A percentile compares a stretch with the other conserved stretches of the same genome.
Evolutionary conservation across 345 rosid species (phyloP).

Genomic region (Murraya paniculata): DNA sequence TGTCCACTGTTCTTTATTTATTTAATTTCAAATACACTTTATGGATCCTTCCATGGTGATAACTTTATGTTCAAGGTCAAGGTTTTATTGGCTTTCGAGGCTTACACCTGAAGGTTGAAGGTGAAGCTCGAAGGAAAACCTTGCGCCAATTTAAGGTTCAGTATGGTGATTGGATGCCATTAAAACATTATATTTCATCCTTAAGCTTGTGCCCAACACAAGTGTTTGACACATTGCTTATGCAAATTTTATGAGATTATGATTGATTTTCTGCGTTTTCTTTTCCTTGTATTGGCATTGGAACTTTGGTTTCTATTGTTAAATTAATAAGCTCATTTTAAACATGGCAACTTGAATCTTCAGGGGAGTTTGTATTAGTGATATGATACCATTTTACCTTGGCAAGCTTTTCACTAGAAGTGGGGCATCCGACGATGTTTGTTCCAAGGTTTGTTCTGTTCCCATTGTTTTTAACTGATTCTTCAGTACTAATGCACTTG

Average conservation of each 20-base stretch:
- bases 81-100: not conserved
- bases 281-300: not conserved
- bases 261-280: not conserved
- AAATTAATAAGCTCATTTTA: constrained; percentile 11
- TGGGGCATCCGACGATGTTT: constrained; percentile 73
- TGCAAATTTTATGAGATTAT: not conserved
- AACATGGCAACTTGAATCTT: constrained; percentile 17
- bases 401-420: constrained; percentile 72
- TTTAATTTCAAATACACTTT: not conserved
- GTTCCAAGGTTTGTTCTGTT: constrained; percentile 61
- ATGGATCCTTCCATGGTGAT: constrained; percentile 7
- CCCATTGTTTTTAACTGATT: constrained; percentile 14
- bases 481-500: constrained; percentile 4
- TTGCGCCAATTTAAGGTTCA: not conserved
- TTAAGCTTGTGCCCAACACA: not conserved
- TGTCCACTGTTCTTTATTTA: not conserved
- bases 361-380: constrained; percentile 93
- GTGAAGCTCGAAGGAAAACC: constrained; percentile 5
- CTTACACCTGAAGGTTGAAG: constrained; percentile 3
- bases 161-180: not conserved
- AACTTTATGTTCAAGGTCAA: not conserved
- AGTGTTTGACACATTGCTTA: not conserved
- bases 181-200: not conserved
- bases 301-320: not conserved
- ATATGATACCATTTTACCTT: constrained; percentile 90